Evolutionary conservation across 73 alveolate species (phyloP).

Genomic region (Tetrahymena malaccensis): DNA sequence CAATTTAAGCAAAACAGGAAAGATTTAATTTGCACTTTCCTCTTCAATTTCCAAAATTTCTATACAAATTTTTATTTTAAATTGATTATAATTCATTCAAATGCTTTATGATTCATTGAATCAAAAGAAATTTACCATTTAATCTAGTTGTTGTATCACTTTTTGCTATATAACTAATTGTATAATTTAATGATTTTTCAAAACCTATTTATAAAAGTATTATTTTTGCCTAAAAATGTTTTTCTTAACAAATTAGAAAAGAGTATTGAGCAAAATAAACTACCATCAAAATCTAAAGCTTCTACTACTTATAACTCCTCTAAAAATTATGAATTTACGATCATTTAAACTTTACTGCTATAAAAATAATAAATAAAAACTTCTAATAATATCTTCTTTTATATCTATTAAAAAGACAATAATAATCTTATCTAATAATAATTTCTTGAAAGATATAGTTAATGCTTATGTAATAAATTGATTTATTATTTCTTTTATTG

Average conservation of each 20-base stretch:
- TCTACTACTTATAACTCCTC: background rate
- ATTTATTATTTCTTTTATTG: background rate
- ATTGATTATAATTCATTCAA: background rate
- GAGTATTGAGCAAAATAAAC: background rate
- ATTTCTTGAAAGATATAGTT: background rate
- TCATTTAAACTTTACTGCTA: background rate
- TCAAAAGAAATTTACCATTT: background rate
- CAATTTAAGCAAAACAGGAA: background rate
- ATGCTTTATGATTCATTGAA: background rate
- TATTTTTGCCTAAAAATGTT: background rate
- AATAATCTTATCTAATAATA: background rate
- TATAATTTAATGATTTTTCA: background rate
- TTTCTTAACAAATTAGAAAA: background rate
- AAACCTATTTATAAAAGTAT: background rate
- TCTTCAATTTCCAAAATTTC: background rate
- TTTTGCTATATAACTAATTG: background rate
- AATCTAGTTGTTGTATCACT: background rate
- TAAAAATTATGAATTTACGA: background rate
- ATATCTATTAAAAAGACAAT: background rate
- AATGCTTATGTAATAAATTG: background rate
- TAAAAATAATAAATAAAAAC: no score
- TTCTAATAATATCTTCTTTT: background rate
- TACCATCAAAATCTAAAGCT: background rate
- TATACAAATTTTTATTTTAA: background rate
- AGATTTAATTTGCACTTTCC: background rate